Evolutionary conservation across 2,329 filamentous ascomycete genomes (phyloP), one percentile per base, ranked within the genome.

Genomic region (Cyphellophora europaea): DNA sequence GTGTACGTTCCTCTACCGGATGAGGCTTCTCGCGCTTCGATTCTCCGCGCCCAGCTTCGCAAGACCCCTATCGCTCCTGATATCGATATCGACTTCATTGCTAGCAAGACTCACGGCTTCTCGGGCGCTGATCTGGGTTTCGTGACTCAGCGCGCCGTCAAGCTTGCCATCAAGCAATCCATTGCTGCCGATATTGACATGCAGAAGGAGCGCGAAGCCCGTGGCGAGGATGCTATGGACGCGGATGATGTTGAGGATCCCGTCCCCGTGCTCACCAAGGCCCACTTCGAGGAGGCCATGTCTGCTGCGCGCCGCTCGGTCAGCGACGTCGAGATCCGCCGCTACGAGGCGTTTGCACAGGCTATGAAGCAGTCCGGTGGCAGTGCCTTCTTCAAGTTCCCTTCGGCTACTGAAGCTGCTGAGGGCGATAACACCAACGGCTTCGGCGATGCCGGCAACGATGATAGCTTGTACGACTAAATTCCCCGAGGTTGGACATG

Each of bases 111-210:
- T 5, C 87, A 98, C 67, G 91, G 91, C 45, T 98, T 96, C 77
- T 96, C 91, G 38, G 91, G 91, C 88, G 91, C 91, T 56, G 91
- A 98, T 82, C 75, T 98, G 60, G 91, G 91, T 45, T 98, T 96
- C 71, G 88, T 98, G 58, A 95, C 91, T 15, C 91, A 98, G 71
- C 87, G 91, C 61, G 91, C 91, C 35, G 91, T 94, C 72, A 98
- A 98, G 79, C 80, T 96, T 55, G 91, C 91, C 52, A 98, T 98
- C 71, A 98, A 98, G 76, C 81, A 98, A 69, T 79, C 89, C 18
- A 98, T 98, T 53, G 70, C 78, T 12, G 58, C 73, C 30, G 89
- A 96, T 43, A 96, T 98, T 51, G 84, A 93, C 66, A 83, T 85
- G 50, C 71, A 73, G 56, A 94, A 93, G 77, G 81, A 82, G 53